phyloP scores from a whole-genome alignment of 2,329 filamentous ascomycete species.

The Neofusicoccum laricinum region DNA sequence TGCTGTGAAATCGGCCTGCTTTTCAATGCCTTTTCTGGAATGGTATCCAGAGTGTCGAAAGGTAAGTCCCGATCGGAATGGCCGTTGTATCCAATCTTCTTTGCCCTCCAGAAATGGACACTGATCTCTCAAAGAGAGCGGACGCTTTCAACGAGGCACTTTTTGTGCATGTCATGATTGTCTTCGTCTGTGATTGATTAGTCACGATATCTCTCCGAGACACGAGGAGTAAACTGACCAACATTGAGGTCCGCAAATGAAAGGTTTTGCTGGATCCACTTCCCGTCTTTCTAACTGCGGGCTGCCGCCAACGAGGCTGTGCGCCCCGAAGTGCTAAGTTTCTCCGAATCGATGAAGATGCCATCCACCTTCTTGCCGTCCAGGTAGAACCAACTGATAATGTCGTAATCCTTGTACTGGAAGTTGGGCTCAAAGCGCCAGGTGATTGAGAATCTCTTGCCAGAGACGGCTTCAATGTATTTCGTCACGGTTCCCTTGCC shows the following conservation, averaged over 20 bases:
- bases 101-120: constrained; percentile 18
- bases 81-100: neutral
- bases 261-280: neutral
- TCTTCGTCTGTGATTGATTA: neutral
- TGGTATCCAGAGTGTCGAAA: neutral
- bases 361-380: constrained; percentile 19
- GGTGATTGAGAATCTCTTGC: constrained; percentile 24
- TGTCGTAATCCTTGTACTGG: constrained; percentile 13
- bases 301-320: neutral
- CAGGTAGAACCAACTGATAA: constrained; percentile 19
- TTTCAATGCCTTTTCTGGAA: constrained; percentile 26
- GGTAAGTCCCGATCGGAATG: too few relatives aligned
- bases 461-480: constrained; percentile 31
- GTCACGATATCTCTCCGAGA: neutral
- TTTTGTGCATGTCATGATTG: neutral
- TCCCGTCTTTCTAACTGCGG: neutral
- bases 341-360: neutral
- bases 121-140: constrained; percentile 20
- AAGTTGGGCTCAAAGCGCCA: constrained; percentile 15
- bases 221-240: neutral
- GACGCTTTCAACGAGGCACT: neutral
- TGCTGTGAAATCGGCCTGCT: constrained; percentile 23
- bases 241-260: neutral
- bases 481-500: constrained; percentile 21
- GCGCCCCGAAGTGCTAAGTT: neutral